Base-by-base conservation (phyloP, 371 early-diverging fungal genomes). In the Rhizopus sp. region DNA sequence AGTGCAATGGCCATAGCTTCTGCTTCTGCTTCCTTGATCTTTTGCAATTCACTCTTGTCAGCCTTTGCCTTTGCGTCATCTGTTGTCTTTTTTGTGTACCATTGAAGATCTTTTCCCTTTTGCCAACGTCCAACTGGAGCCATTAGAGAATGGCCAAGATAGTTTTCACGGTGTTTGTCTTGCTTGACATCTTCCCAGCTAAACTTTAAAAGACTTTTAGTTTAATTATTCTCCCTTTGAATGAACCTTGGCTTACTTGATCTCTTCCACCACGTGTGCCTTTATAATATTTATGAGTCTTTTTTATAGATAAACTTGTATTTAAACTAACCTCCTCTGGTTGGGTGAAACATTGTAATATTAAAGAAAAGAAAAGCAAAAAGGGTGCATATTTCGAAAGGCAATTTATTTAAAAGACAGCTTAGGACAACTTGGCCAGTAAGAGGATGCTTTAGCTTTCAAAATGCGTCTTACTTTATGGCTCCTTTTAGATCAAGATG, bases 151-250 rank as follows among this genome's bases (percentile, higher is more conserved):
- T 93, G 89, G 7, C 94, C 94, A 13, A 93, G 81, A 67, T 93
- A 93, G 68, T 91, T 89, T 77, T 91, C 91, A 42, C 94, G 81
- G 67, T 92, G 76, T 60, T 91, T 89, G 65, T 93, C 92, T 50
- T 88, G 85, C 64, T 91, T 91, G 33, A 90, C 93, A 50, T 86
- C 85, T 37, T 86, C 86, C 86, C 86, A 87, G 41, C 59, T 75
- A 52, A 77, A 80, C 72, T 77, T 54, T 38, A 42, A 35, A 42
- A 23, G 23, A 2, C 23, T 23, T n/a, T 30, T 35, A 2, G 37
- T 34, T 17, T 7, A 47, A 0, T 13, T 39, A 53, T 29, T 29
- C 34, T 48, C 17, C 49, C 54, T 49, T 53, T 42, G 34, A 38
- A 53, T 52, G 54, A 46, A 6, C 23, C 48, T 17, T 23, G 16